A percentile compares a stretch with the other conserved stretches of the same genome.
These are phyloP conservation scores for Mycosphaerella arachidis DNA, from an alignment of 2,329 filamentous ascomycete genomes.

Conservation along the genomic window DNA sequence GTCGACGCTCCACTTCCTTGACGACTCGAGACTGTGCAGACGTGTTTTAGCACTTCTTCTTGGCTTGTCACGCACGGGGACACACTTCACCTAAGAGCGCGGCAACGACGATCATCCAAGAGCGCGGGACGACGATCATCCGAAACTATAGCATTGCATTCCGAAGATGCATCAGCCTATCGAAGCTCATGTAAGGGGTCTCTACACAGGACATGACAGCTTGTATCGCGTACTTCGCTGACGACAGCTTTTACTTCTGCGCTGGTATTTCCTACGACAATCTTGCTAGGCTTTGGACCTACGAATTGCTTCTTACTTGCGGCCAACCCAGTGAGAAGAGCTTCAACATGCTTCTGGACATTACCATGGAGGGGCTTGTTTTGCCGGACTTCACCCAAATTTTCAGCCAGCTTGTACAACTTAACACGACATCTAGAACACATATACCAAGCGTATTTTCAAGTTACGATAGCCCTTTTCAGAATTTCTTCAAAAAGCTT, in stretches of 20 bases:
- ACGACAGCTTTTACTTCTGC: constrained; percentile 1
- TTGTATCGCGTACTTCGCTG: constrained; percentile 3
- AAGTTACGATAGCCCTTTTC: no score
- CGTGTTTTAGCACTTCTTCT: background rate
- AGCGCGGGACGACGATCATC: background rate
- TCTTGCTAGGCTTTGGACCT: constrained; percentile 37
- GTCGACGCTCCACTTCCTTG: background rate
- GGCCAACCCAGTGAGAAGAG: constrained; percentile 49
- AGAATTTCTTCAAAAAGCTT: no score
- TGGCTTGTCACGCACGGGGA: background rate
- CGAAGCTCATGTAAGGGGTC: background rate
- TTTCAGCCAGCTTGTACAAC: no score
- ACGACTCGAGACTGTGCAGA: background rate
- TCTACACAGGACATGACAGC: background rate
- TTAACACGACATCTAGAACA: no score
- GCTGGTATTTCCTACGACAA: constrained; percentile 3
- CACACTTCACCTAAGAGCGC: background rate
- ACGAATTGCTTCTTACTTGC: constrained; percentile 49
- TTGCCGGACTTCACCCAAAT: no score
- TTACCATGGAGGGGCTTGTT: constrained; percentile 38
- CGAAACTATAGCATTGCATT: background rate
- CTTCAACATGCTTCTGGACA: constrained; percentile 51
- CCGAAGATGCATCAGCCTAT: background rate
- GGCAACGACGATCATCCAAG: background rate
- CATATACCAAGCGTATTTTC: no score